These are phyloP conservation scores for Aegle marmelos DNA, from an alignment of 345 rosid genomes.

Conservation along the genomic window DNA sequence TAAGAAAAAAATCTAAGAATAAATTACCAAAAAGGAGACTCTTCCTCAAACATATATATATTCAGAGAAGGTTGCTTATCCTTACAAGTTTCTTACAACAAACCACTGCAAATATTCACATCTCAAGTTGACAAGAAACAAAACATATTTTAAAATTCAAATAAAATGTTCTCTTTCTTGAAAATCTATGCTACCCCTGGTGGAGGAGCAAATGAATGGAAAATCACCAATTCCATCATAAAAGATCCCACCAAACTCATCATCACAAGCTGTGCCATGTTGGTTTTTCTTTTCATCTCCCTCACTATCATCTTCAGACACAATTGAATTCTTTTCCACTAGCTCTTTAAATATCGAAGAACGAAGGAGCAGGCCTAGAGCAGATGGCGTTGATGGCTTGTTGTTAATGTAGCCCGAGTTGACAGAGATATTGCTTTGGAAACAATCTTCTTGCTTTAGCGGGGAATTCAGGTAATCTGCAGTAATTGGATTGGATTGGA, in stretches of 20 bases:
- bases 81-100: background rate
- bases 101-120: conserved; percentile 4
- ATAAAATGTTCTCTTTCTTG: conserved; percentile 34
- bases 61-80: background rate
- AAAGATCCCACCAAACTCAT: conserved; percentile 40
- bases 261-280: conserved; percentile 25
- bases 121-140: no score
- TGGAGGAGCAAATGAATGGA: conserved; percentile 33
- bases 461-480: conserved; percentile 24
- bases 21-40: background rate
- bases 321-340: conserved; percentile 46
- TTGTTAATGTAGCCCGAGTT: conserved; percentile 11
- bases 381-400: conserved; percentile 46
- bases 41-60: background rate
- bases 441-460: conserved; percentile 19
- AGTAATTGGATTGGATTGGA: conserved; percentile 19
- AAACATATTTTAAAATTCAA: background rate
- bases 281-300: conserved; percentile 33
- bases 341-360: conserved; percentile 56
- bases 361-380: conserved; percentile 52
- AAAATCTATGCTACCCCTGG: conserved; percentile 25
- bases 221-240: conserved; percentile 28
- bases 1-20: background rate
- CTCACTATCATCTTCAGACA: conserved; percentile 29
- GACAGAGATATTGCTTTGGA: conserved; percentile 12